Evolutionary conservation across 768 basidiomycete species (phyloP).

Genomic region (Mycena sanguinolenta): DNA sequence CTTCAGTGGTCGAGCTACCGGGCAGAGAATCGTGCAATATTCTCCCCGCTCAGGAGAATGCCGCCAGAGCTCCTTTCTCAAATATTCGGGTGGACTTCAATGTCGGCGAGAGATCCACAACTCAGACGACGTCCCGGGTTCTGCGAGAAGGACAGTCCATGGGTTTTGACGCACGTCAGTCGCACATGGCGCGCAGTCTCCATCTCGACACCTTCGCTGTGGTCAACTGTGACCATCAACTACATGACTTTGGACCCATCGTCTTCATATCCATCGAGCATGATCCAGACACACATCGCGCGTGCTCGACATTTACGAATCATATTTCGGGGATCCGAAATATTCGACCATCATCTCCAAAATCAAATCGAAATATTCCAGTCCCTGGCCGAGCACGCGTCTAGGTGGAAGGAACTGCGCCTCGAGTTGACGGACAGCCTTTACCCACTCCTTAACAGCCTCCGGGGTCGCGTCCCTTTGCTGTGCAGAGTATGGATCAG

Average conservation of each 20-base stretch:
- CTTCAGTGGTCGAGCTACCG: too few species aligned
- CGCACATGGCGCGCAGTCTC: conserved; percentile 6
- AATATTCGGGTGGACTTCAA: too few species aligned
- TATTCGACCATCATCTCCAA: neutral
- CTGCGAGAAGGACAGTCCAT: neutral
- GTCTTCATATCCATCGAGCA: neutral
- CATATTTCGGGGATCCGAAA: neutral
- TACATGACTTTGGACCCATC: neutral
- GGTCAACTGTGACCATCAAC: conserved; percentile 1
- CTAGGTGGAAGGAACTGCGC: conserved; percentile 6
- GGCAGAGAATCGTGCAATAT: too few species aligned
- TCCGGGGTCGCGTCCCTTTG: neutral
- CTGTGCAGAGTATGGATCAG: neutral
- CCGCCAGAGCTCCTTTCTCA: too few species aligned
- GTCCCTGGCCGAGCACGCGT: neutral
- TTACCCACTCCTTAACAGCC: neutral
- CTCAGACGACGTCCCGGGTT: too few species aligned
- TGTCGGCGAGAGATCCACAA: too few species aligned
- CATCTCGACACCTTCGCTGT: neutral
- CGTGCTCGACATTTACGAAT: conserved; percentile 1
- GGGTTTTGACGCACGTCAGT: conserved; percentile 10
- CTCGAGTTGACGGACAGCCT: neutral
- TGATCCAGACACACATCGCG: neutral
- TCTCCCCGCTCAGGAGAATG: too few species aligned
- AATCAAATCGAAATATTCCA: conserved; percentile 5